Conservation (phyloP, 768 basidiomycete genomes). For the Leccinum sublutescens region DNA sequence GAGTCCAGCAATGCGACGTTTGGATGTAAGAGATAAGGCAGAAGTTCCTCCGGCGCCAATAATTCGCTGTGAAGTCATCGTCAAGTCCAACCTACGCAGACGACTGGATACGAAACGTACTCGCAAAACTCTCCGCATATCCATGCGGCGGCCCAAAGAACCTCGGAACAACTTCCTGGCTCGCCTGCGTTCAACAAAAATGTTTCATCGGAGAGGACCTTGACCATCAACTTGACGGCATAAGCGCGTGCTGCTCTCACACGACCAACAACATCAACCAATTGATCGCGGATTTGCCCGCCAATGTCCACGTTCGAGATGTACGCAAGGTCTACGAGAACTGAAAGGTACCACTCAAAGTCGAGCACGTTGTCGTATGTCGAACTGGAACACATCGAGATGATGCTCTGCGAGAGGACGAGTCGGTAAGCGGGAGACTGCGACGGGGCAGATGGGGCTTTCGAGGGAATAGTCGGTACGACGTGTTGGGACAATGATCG, state of each 20-base stretch:
- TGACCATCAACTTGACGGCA: conserved; percentile 82
- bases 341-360: conserved; percentile 98
- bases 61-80: conserved; percentile 54
- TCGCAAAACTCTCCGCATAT: conserved; percentile 93
- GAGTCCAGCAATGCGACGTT: conserved; percentile 54
- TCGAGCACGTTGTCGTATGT: conserved; percentile 87
- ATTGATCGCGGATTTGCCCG: conserved; percentile 70
- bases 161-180: conserved; percentile 74
- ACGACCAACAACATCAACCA: conserved; percentile 84
- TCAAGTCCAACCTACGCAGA: background rate
- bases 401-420: conserved; percentile 61
- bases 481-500: conserved; percentile 54
- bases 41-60: conserved; percentile 70
- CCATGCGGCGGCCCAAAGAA: conserved; percentile 94
- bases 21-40: conserved; percentile 67
- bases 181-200: conserved; percentile 67
- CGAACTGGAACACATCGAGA: conserved; percentile 81
- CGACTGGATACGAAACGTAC: conserved; percentile 43
- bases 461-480: conserved; percentile 37
- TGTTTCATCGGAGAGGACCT: conserved; percentile 74
- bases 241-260: conserved; percentile 74
- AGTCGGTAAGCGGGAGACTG: conserved; percentile 86
- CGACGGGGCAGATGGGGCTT: conserved; percentile 47
- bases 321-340: conserved; percentile 88
- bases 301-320: conserved; percentile 82